phyloP scores from a whole-genome alignment of 2,329 filamentous ascomycete genomes.

The Lasiodiplodia theobromae region DNA sequence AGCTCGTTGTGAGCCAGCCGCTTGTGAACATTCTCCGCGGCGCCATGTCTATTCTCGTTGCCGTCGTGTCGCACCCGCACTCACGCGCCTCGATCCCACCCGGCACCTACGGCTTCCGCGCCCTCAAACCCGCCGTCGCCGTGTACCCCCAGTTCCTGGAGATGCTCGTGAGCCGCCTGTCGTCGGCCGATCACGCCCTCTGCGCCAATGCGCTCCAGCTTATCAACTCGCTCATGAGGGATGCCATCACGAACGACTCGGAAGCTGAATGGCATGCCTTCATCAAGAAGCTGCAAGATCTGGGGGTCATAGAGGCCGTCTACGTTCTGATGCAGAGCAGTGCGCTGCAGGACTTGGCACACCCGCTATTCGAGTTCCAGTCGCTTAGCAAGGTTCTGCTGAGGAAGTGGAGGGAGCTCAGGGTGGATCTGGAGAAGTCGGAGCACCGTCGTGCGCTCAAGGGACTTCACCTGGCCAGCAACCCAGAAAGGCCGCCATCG shows the following conservation, averaged over 20 bases:
- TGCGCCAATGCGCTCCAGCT: slow-evolving; percentile 95
- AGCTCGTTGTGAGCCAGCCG: slow-evolving; percentile 92
- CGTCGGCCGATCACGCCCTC: slow-evolving; percentile 91
- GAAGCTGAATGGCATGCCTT: slow-evolving; percentile 93
- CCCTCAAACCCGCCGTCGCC: slow-evolving; percentile 88
- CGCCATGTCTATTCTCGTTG: slow-evolving; percentile 95
- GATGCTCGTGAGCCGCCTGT: slow-evolving; percentile 88
- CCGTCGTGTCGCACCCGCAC: slow-evolving; percentile 87
- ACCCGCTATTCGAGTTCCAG: slow-evolving; percentile 92
- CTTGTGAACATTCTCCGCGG: slow-evolving; percentile 96
- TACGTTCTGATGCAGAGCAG: slow-evolving; percentile 93
- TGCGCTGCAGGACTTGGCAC: slow-evolving; percentile 85
- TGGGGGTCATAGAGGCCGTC: slow-evolving; percentile 90
- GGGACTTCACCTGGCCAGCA: slow-evolving; percentile 82
- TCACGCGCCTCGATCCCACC: slow-evolving; percentile 57
- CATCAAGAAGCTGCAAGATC: slow-evolving; percentile 89
- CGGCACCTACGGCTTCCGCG: slow-evolving; percentile 83
- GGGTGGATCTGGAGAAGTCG: slow-evolving; percentile 82
- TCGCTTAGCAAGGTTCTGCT: slow-evolving; percentile 86
- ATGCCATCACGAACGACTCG: slow-evolving; percentile 80
- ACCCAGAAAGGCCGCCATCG: slow-evolving; percentile 63
- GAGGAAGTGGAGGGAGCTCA: slow-evolving; percentile 85
- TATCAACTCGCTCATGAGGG: slow-evolving; percentile 93
- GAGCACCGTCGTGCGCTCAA: slow-evolving; percentile 90
- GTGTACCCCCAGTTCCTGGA: slow-evolving; percentile 94